These are phyloP conservation scores for Chaetomiaceae sp. DNA, from an alignment of 2,329 filamentous ascomycete genomes.

Conservation along the genomic window DNA sequence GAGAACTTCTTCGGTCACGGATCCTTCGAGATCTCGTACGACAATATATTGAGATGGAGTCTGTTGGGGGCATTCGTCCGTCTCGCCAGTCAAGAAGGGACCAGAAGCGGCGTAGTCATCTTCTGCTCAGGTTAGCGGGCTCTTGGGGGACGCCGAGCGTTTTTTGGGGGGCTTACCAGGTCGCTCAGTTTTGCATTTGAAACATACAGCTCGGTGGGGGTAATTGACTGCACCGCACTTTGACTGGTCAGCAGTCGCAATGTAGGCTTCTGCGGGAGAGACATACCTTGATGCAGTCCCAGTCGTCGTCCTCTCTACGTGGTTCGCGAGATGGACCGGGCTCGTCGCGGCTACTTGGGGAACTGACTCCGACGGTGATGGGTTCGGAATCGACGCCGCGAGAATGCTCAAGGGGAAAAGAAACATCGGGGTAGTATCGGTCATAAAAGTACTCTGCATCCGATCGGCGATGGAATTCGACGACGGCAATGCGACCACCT, in stretches of 20 bases:
- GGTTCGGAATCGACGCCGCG: constrained; percentile 29
- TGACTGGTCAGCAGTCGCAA: constrained; percentile 4
- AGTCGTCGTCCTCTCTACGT: constrained; percentile 32
- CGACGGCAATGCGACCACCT: constrained; percentile 35
- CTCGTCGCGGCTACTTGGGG: constrained; percentile 34
- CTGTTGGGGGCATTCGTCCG: constrained; percentile 41
- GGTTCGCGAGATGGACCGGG: constrained; percentile 14
- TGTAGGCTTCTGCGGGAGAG: not conserved
- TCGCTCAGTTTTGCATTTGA: constrained; percentile 51
- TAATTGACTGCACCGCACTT: constrained; percentile 54
- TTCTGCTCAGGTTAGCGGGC: constrained; percentile 15
- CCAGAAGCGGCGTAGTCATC: constrained; percentile 27
- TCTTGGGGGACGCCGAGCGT: not conserved
- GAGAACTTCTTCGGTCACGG: constrained; percentile 67
- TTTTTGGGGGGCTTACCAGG: constrained; percentile 38
- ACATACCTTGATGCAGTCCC: constrained; percentile 36
- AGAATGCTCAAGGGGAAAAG: constrained; percentile 31
- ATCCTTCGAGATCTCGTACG: constrained; percentile 64
- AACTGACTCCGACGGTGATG: constrained; percentile 32
- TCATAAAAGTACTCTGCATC: constrained; percentile 39
- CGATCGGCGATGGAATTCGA: constrained; percentile 37
- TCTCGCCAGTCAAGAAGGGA: constrained; percentile 39
- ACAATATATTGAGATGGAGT: constrained; percentile 71
- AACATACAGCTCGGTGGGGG: constrained; percentile 50
- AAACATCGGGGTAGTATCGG: constrained; percentile 33